A percentile compares a stretch with the other conserved stretches of the same genome.
Conservation (phyloP, 163 green algal genomes). For the Chlamydomonas reinhardtii region DNA sequence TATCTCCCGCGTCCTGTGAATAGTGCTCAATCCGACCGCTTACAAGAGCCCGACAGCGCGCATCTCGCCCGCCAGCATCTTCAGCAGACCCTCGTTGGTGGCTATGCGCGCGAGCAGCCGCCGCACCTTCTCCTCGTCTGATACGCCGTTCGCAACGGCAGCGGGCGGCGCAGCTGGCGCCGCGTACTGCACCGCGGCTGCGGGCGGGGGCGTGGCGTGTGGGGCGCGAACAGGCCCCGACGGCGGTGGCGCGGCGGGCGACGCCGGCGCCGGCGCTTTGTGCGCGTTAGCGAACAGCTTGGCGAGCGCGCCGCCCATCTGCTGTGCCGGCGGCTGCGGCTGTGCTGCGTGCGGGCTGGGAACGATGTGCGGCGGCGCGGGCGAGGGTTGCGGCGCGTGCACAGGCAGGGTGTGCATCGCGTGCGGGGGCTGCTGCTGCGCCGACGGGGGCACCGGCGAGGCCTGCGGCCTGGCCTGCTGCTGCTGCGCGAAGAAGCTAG, state of each 20-base stretch:
- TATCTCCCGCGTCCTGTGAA: no score
- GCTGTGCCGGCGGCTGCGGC: background rate
- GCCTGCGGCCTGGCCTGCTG: background rate
- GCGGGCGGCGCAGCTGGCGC: background rate
- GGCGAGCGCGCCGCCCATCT: slow-evolving; percentile 7
- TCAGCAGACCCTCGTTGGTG: slow-evolving; percentile 22
- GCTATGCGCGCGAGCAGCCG: slow-evolving; percentile 30
- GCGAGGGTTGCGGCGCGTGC: background rate
- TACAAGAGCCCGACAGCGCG: slow-evolving; percentile 32
- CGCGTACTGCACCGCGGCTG: background rate
- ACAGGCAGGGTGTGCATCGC: no score
- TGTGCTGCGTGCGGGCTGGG: background rate
- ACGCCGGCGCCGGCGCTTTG: background rate
- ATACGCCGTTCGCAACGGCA: background rate
- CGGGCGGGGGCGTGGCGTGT: background rate
- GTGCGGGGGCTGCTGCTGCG: background rate
- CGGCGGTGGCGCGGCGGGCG: background rate
- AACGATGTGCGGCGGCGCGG: background rate
- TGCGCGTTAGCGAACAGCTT: slow-evolving; percentile 47
- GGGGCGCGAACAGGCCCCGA: background rate
- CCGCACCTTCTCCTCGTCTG: slow-evolving; percentile 36
- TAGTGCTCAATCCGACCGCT: background rate
- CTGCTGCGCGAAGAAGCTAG: slow-evolving; percentile 34
- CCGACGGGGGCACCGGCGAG: background rate
- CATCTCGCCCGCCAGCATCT: slow-evolving; percentile 45